Conservation (phyloP, 2,329 filamentous ascomycete genomes). For the Zymoseptoria ardabiliae region DNA sequence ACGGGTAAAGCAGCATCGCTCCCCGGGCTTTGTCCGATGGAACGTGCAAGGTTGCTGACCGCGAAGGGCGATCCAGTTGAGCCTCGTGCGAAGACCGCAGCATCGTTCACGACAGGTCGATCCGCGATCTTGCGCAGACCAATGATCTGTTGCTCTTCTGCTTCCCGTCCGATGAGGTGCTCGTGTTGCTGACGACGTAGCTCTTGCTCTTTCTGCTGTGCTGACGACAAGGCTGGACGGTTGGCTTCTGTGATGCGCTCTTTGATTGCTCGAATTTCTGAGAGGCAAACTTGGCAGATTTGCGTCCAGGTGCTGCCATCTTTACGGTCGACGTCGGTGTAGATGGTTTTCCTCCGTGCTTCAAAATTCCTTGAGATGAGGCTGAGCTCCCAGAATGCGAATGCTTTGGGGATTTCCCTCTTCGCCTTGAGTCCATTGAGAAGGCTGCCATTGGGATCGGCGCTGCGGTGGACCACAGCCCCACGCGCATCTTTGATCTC, state of each 20-base stretch:
- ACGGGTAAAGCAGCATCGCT: constrained; percentile 29
- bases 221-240: constrained; percentile 12
- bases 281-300: constrained; percentile 61
- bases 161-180: constrained; percentile 26
- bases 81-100: constrained; percentile 18
- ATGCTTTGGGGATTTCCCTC: constrained; percentile 70
- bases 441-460: constrained; percentile 81
- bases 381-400: constrained; percentile 86
- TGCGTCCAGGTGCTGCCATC: constrained; percentile 78
- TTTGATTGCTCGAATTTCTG: constrained; percentile 60
- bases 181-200: constrained; percentile 13
- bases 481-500: constrained; percentile 56
- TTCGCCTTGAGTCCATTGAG: constrained; percentile 77
- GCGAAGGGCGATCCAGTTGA: constrained; percentile 21
- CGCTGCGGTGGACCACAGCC: constrained; percentile 20
- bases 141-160: constrained; percentile 2
- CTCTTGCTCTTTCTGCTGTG: constrained; percentile 13
- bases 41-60: constrained; percentile 41
- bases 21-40: constrained; percentile 41
- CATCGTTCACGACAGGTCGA: constrained; percentile 17
- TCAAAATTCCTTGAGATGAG: constrained; percentile 69
- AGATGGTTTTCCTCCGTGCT: constrained; percentile 72
- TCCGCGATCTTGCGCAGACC: constrained; percentile 25
- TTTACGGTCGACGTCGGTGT: constrained; percentile 73
- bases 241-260: constrained; percentile 53